phyloP scores from a whole-genome alignment of 148 eudicot genomes.

The Camellia sinensis region DNA sequence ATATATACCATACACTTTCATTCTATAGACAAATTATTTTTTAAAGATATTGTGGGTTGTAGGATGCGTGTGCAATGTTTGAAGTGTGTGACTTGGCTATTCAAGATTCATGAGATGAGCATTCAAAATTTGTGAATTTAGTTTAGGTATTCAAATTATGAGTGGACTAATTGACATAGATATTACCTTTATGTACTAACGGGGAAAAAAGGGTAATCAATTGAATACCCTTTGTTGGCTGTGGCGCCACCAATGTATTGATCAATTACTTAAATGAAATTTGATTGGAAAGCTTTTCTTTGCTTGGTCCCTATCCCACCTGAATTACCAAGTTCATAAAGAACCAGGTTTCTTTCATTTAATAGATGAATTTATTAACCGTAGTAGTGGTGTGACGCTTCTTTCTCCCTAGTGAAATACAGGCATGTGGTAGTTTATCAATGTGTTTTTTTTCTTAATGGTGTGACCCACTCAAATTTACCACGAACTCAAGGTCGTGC shows the following conservation, averaged over 20 bases:
- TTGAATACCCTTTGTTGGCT: too few species aligned
- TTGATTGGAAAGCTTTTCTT: background rate
- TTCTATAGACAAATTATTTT: too few species aligned
- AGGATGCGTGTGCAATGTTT: too few species aligned
- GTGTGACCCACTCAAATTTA: background rate
- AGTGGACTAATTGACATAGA: too few species aligned
- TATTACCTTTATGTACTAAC: too few species aligned
- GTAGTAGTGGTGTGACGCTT: background rate
- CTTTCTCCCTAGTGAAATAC: background rate
- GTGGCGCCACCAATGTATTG: background rate
- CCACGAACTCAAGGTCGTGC: background rate
- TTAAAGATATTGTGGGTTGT: too few species aligned
- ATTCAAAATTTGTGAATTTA: too few species aligned
- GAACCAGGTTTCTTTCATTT: slow-evolving; percentile 4
- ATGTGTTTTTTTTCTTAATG: background rate
- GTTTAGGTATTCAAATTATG: too few species aligned
- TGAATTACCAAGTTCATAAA: background rate
- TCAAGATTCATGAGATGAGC: too few species aligned
- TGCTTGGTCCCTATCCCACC: background rate
- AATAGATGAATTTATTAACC: background rate
- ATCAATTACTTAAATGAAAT: background rate
- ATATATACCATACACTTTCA: too few species aligned
- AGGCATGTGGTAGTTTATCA: background rate
- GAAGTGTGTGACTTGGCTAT: too few species aligned
- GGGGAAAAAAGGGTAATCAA: too few species aligned